These are phyloP conservation scores for Phalaenopsis equestris DNA, from an alignment of 106 monocot species.

Conservation along the genomic window DNA sequence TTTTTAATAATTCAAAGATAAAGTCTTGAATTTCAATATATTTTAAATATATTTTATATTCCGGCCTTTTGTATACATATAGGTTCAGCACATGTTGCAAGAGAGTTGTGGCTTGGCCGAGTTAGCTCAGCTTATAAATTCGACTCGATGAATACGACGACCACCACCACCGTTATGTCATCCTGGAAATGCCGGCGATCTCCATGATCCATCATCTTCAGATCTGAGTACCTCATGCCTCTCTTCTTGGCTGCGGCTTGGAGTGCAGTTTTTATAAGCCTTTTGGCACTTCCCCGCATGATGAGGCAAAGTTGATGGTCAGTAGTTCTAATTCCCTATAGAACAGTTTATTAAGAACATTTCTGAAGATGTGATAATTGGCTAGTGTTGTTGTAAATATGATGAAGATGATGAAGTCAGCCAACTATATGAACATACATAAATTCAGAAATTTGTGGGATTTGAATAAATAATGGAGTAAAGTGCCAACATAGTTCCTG, in stretches of 20 bases:
- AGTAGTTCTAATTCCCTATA: not conserved
- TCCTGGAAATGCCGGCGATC: constrained; percentile 14
- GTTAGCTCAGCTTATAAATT: constrained; percentile 13
- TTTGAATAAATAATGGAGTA: too few relatives aligned
- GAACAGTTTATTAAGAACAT: too few relatives aligned
- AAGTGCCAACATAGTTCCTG: too few relatives aligned
- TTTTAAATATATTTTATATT: too few relatives aligned
- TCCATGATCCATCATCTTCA: constrained; percentile 5
- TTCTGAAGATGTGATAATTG: too few relatives aligned
- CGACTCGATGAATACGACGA: constrained; percentile 12
- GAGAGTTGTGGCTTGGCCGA: constrained; percentile 8
- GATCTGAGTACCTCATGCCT: constrained; percentile 16
- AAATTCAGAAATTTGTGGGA: too few relatives aligned
- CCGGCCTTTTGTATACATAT: too few relatives aligned
- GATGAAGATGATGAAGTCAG: too few relatives aligned
- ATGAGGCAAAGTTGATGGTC: not conserved
- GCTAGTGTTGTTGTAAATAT: too few relatives aligned
- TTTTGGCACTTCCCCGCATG: constrained; percentile 10
- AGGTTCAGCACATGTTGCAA: not conserved
- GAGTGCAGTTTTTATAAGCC: constrained; percentile 12
- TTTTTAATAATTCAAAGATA: too few relatives aligned
- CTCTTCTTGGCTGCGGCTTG: constrained; percentile 20
- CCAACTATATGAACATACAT: too few relatives aligned
- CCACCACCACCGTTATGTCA: constrained; percentile 14
- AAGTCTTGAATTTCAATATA: too few relatives aligned